Evolutionary conservation across 139 green algal genomes (phyloP), one percentile per base, ranked within the genome.

Genomic region (Coccomyxa sp.): DNA sequence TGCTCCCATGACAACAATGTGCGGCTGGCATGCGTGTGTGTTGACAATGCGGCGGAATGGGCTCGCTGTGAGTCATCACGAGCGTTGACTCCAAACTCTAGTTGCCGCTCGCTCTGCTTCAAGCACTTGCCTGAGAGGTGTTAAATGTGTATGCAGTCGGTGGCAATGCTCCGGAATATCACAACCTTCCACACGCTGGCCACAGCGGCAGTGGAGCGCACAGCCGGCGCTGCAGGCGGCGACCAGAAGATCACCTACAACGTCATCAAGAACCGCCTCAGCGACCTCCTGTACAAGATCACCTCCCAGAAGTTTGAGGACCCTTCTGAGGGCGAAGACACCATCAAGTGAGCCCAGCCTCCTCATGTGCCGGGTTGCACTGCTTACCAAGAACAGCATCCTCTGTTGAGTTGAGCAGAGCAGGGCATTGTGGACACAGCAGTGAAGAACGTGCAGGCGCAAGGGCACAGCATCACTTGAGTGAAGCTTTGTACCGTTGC

Each of bases 221-320:
- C 93, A 7, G 87, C 86, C 3, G 83, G 31, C 31, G 78, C 70
- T n/a, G 73, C 70, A n/a, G 34, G 69, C 36, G 94, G 96, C 79
- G 91, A 88, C 29, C 79, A 90, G 75, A 94, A 94, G 79, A 93
- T 99, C 81, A 99, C 95, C 0, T 94, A 92, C 88, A 97, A 98
- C 86, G 82, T 98, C 69, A 97, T 99, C 87, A 98, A 97, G 90
- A 79, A 92, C 71, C 89, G 95, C 55, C 81, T 99, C 82, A 81
- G 86, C n/a, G 95, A 98, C 83, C 79, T 97, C 29, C 81, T 98
- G 55, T 97, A 97, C 93, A 97, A 96, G 87, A 82, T 98, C 54
- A 95, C 90, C 39, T 84, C 82, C 27, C 94, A 98, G 82, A 99
- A 99, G 92, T 99, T 99, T 82, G 94, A 98, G 86, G 95, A 99